Evolutionary conservation across 305 asterid species (phyloP), one percentile per base, ranked within the genome.

Genomic region (Solanum chacoense): DNA sequence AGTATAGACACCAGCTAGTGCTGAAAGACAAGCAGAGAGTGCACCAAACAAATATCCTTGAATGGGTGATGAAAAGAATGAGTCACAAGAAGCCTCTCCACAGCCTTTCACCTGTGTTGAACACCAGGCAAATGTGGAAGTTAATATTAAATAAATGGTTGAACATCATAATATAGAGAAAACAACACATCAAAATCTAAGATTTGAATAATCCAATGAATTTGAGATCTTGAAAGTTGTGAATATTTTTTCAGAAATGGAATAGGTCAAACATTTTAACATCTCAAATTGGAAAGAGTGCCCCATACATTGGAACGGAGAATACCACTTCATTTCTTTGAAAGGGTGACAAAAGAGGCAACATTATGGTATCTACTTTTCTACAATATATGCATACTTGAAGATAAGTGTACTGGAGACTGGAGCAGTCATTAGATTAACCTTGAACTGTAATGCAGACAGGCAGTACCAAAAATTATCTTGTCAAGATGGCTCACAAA

Each of bases 1-100:
- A 5, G 99, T 97, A 93, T 97, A 97, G 89, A 97, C 98, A 74
- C 99, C 98, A 38, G 98, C 99, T 90, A 95, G 88, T 80, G 99
- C 98, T 72, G 99, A 97, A 91, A 97, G 96, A 91, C 98, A 96
- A 74, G 99, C 99, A 87, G 99, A 97, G 88, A 96, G 90, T 83
- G 94, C 74, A 37, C 98, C 99, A 89, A 97, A 89, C 97, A 94
- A 90, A 88, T 97, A 97, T 86, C 99, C 99, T 90, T 95, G 94
- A 92, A 96, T 90, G 85, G 99, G 99, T 59, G 98, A 95, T 40
- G 99, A 96, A 91, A 97, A 96, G 86, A 95, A 93, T 4, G 99
- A 96, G 38, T 94, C 94, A 87, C 99, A 95, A 78, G 98, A 94
- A 91, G 98, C 93, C 91, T 94, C 96, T 90, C 98, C 99, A 89